Percentiles rank a stretch among this genome's conserved stretches.
These are phyloP conservation scores for Heterobasidion parviporum DNA, from an alignment of 1,284 basidiomycete genomes.

Conservation along the genomic window DNA sequence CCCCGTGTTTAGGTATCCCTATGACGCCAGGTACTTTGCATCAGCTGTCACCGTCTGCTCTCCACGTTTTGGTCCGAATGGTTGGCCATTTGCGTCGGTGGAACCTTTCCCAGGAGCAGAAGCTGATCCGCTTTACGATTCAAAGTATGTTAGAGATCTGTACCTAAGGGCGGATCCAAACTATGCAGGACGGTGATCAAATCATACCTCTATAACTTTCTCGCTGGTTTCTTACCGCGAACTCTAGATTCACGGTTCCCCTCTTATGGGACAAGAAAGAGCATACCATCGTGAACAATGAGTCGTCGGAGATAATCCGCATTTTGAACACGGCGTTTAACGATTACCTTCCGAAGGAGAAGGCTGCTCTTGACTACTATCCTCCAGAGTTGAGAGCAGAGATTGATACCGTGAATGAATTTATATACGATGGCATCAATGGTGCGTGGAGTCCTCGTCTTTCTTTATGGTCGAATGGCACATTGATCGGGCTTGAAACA, in stretches of 20 bases:
- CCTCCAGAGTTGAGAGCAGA: conserved; percentile 63
- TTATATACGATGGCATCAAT: conserved; percentile 84
- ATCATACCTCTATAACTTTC: conserved; percentile 58
- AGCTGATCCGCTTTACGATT: conserved; percentile 61
- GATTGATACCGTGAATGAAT: conserved; percentile 84
- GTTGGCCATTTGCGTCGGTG: conserved; percentile 81
- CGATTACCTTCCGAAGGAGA: conserved; percentile 54
- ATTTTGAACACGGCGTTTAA: conserved; percentile 87
- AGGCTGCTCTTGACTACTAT: conserved; percentile 69
- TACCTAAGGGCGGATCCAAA: conserved; percentile 74
- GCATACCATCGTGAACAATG: conserved; percentile 91
- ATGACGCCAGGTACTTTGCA: conserved; percentile 44
- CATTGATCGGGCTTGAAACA: too few species aligned
- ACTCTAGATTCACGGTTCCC: conserved; percentile 74
- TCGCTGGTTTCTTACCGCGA: neutral
- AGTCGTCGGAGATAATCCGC: conserved; percentile 90
- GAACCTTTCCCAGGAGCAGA: conserved; percentile 70
- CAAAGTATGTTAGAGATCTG: conserved; percentile 76
- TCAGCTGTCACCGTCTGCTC: conserved; percentile 53
- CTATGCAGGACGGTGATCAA: conserved; percentile 57
- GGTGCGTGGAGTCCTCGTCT: conserved; percentile 35
- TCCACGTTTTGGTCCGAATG: conserved; percentile 74
- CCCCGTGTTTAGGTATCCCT: neutral
- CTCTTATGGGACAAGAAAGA: conserved; percentile 91
- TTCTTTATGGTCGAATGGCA: too few species aligned